These are phyloP conservation scores for Diaporthe batatas DNA, from an alignment of 2,329 filamentous ascomycete genomes.

Conservation along the genomic window DNA sequence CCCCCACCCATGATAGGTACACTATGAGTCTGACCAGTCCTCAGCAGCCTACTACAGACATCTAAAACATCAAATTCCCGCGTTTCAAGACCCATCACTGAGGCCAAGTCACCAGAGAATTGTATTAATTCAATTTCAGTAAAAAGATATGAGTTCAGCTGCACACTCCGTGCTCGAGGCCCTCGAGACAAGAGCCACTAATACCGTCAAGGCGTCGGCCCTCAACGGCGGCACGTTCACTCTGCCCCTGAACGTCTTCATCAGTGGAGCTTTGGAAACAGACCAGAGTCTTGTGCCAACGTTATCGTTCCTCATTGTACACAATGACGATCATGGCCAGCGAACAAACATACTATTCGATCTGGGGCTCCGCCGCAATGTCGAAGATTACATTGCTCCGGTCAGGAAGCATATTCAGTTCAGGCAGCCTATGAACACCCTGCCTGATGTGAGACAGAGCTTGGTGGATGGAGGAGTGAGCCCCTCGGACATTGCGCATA, in stretches of 20 bases:
- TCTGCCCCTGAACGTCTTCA: constrained; percentile 60
- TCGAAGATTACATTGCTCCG: constrained; percentile 56
- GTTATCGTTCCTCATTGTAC: constrained; percentile 65
- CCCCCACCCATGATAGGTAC: not conserved
- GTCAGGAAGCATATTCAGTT: constrained; percentile 60
- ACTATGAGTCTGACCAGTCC: not conserved
- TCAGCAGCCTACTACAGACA: not conserved
- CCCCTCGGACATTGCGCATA: constrained; percentile 47
- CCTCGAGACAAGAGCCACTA: constrained; percentile 26
- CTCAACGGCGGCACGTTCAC: constrained; percentile 59
- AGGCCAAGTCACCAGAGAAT: not conserved
- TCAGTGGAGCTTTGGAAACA: constrained; percentile 57
- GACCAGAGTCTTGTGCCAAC: constrained; percentile 64
- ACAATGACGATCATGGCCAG: constrained; percentile 51
- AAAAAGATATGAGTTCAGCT: constrained; percentile 25
- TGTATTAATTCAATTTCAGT: not conserved
- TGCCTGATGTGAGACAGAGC: constrained; percentile 58
- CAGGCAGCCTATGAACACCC: constrained; percentile 59
- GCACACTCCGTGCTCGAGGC: constrained; percentile 7
- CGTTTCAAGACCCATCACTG: not conserved
- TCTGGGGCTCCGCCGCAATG: constrained; percentile 63
- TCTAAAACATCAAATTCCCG: not conserved
- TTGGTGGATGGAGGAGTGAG: constrained; percentile 48
- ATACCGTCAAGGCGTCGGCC: constrained; percentile 51
- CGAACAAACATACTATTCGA: constrained; percentile 63